These are phyloP conservation scores for Penicillium waksmanii DNA, from an alignment of 495 filamentous ascomycete genomes.

Conservation along the genomic window DNA sequence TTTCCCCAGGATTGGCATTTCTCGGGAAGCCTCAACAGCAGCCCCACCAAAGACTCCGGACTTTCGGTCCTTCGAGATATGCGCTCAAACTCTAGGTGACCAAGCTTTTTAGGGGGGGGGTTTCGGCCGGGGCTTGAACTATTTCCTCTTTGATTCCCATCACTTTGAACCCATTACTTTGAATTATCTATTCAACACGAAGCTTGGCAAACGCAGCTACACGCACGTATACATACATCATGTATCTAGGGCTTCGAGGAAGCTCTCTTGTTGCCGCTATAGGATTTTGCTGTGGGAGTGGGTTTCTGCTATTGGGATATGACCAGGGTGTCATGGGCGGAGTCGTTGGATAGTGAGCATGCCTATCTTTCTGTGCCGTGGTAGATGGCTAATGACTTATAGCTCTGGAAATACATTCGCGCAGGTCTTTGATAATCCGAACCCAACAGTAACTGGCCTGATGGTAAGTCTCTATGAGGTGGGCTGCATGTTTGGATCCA, in stretches of 20 bases:
- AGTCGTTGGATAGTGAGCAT: background rate
- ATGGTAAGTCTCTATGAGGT: constrained; percentile 43
- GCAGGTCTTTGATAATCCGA: constrained; percentile 3
- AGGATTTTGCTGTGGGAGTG: constrained; percentile 1
- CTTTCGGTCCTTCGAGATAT: background rate
- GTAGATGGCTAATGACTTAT: background rate
- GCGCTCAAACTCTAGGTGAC: no score
- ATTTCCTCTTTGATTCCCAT: no score
- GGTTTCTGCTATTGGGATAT: constrained; percentile 9
- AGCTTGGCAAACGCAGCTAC: no score
- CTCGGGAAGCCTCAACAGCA: background rate
- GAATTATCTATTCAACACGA: no score
- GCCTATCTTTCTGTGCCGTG: background rate
- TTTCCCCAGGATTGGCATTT: background rate
- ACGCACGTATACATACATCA: background rate
- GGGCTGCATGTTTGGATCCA: constrained; percentile 70
- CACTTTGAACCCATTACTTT: no score
- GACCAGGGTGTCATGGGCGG: constrained; percentile 9
- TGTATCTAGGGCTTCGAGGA: constrained; percentile 5
- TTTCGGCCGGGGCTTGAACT: no score
- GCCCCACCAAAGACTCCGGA: background rate
- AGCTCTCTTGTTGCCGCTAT: background rate
- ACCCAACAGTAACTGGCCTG: background rate
- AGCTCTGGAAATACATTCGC: constrained; percentile 8
- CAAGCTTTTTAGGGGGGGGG: no score